Conservation (phyloP, 2,329 filamentous ascomycete genomes). For the Venturia nashicola region DNA sequence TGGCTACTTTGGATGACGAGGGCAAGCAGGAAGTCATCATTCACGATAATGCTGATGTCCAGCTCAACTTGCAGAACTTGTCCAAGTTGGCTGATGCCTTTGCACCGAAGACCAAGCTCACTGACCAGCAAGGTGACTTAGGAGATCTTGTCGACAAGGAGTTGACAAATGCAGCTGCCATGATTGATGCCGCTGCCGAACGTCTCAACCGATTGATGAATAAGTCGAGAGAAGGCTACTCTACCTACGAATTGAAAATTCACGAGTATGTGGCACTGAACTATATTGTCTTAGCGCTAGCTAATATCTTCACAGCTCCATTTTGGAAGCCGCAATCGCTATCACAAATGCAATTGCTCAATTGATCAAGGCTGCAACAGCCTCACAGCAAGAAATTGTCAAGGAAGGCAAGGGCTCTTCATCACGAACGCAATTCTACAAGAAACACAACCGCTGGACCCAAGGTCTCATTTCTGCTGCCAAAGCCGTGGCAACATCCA, state of each 20-base stretch:
- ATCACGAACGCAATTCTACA: conserved; percentile 91
- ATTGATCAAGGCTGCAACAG: conserved; percentile 88
- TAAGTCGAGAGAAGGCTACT: conserved; percentile 91
- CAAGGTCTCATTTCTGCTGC: conserved; percentile 94
- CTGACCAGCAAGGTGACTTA: conserved; percentile 67
- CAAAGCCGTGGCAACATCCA: conserved; percentile 87
- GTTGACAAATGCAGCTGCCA: conserved; percentile 84
- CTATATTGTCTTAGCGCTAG: no score
- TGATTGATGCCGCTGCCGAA: conserved; percentile 83
- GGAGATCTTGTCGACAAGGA: conserved; percentile 89
- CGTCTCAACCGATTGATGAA: conserved; percentile 86
- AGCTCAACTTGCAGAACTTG: conserved; percentile 83
- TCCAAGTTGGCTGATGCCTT: conserved; percentile 90
- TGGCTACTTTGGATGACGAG: conserved; percentile 79
- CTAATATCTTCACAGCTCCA: conserved; percentile 37
- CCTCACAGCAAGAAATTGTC: conserved; percentile 92
- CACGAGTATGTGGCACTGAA: conserved; percentile 45
- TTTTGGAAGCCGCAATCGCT: conserved; percentile 82
- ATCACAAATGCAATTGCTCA: conserved; percentile 90
- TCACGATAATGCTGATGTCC: conserved; percentile 91
- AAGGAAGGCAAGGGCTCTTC: conserved; percentile 79
- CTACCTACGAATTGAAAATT: conserved; percentile 91
- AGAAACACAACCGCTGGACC: conserved; percentile 99
- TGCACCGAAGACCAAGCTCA: conserved; percentile 77
- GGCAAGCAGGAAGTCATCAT: conserved; percentile 97